phyloP scores from a whole-genome alignment of 148 eudicot species.

The Euryodendron excelsum region DNA sequence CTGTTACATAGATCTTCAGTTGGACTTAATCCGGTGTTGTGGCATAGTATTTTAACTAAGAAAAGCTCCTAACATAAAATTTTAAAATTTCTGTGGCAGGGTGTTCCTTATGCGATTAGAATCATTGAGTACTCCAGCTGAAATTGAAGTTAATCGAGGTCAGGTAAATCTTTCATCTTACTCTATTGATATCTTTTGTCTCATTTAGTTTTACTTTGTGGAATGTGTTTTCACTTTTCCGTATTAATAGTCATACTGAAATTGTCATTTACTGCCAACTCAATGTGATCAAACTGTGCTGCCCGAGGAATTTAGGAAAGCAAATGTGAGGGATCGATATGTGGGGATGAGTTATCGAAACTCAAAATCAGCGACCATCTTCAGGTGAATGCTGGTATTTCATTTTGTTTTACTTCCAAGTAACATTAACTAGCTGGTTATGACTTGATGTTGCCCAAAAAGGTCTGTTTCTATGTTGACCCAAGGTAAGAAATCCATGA shows the following conservation, averaged over 20 bases:
- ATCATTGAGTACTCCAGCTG: constrained; percentile 44
- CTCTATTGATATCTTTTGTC: neutral
- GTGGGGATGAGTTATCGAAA: constrained; percentile 12
- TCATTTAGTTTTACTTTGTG: constrained; percentile 7
- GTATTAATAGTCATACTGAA: constrained; percentile 17
- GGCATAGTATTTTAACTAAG: neutral
- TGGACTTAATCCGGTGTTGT: neutral
- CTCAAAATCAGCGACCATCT: constrained; percentile 12
- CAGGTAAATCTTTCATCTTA: constrained; percentile 44
- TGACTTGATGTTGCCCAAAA: neutral
- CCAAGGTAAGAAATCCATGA: neutral
- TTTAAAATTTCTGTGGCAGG: constrained; percentile 47
- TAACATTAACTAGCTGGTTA: neutral
- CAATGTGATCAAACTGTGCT: constrained; percentile 21
- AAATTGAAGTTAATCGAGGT: constrained; percentile 40
- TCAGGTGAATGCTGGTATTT: constrained; percentile 17
- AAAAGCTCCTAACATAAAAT: neutral
- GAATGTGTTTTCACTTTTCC: neutral
- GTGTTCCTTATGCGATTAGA: constrained; percentile 63
- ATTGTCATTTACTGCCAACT: constrained; percentile 14
- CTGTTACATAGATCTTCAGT: neutral
- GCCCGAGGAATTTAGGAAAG: constrained; percentile 11
- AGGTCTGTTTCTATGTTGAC: neutral
- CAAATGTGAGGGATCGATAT: constrained; percentile 14
- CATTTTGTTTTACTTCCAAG: neutral